Conservation (phyloP, 2,329 filamentous ascomycete genomes). For the Metarhizium guizhouense region DNA sequence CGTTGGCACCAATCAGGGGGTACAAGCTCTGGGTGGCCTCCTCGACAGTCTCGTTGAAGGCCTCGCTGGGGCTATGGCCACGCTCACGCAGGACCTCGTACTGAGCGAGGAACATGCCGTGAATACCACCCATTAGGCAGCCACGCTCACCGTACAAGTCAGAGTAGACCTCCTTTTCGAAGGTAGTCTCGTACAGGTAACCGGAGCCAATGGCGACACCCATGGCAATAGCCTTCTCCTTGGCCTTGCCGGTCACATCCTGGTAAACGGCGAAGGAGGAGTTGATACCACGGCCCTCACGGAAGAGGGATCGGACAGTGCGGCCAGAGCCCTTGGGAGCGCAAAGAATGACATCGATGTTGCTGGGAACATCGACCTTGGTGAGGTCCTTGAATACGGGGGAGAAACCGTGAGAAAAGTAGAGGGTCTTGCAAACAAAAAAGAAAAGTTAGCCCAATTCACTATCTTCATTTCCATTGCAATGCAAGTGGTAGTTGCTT, state of each 20-base stretch:
- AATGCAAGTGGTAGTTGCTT: constrained; percentile 19
- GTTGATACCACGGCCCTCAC: constrained; percentile 99
- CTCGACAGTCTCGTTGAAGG: constrained; percentile 99
- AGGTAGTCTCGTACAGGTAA: constrained; percentile 99
- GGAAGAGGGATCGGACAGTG: constrained; percentile 97
- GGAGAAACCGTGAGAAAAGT: constrained; percentile 99
- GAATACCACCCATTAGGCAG: constrained; percentile 99
- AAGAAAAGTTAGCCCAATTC: background rate
- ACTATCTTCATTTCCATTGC: background rate
- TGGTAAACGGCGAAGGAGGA: constrained; percentile 97
- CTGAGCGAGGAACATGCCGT: constrained; percentile 99
- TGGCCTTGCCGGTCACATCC: constrained; percentile 93
- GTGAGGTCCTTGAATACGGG: constrained; percentile 99
- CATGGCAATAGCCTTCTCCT: constrained; percentile 95
- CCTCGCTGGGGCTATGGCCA: constrained; percentile 94
- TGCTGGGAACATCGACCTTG: constrained; percentile 91
- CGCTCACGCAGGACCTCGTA: constrained; percentile 99
- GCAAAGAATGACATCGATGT: constrained; percentile 98
- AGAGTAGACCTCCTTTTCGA: constrained; percentile 99
- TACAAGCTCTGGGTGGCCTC: constrained; percentile 98
- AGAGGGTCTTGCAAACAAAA: constrained; percentile 63
- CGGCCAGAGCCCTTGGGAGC: constrained; percentile 98
- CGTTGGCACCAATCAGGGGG: constrained; percentile 92
- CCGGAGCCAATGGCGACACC: constrained; percentile 95
- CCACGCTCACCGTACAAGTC: constrained; percentile 99